Conservation (phyloP, 2,329 filamentous ascomycete genomes). For the Colletotrichum limetticola region DNA sequence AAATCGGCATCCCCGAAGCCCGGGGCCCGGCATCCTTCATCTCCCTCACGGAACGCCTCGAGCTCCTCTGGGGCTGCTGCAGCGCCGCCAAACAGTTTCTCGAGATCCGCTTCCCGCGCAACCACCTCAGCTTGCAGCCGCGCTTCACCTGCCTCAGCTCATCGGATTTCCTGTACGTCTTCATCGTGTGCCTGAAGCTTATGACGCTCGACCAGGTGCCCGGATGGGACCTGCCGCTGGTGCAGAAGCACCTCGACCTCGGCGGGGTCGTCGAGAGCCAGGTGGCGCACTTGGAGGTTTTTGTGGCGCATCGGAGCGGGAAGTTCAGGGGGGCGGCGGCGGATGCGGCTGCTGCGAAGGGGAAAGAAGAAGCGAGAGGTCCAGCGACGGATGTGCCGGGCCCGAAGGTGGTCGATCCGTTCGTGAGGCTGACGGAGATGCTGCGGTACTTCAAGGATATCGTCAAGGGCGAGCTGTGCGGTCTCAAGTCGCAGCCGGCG, state of each 20-base stretch:
- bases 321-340: slow-evolving; percentile 2
- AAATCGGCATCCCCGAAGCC: slow-evolving; percentile 55
- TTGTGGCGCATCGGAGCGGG: slow-evolving; percentile 39
- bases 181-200: slow-evolving; percentile 59
- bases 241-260: slow-evolving; percentile 49
- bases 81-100: slow-evolving; percentile 54
- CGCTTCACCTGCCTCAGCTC: slow-evolving; percentile 55
- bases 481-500: slow-evolving; percentile 8
- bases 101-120: slow-evolving; percentile 44
- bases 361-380: not conserved
- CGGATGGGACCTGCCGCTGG: slow-evolving; percentile 55
- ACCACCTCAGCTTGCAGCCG: slow-evolving; percentile 44
- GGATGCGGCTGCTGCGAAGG: not conserved
- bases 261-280: slow-evolving; percentile 44
- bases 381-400: slow-evolving; percentile 3
- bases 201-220: slow-evolving; percentile 53
- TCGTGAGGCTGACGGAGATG: slow-evolving; percentile 36
- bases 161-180: slow-evolving; percentile 59
- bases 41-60: slow-evolving; percentile 51
- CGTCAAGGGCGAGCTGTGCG: slow-evolving; percentile 28
- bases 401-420: slow-evolving; percentile 29
- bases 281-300: slow-evolving; percentile 42
- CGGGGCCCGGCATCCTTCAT: slow-evolving; percentile 45
- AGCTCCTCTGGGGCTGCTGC: slow-evolving; percentile 58
- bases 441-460: slow-evolving; percentile 36